phyloP scores from a whole-genome alignment of 148 eudicot species.

The Oxyria digyna region DNA sequence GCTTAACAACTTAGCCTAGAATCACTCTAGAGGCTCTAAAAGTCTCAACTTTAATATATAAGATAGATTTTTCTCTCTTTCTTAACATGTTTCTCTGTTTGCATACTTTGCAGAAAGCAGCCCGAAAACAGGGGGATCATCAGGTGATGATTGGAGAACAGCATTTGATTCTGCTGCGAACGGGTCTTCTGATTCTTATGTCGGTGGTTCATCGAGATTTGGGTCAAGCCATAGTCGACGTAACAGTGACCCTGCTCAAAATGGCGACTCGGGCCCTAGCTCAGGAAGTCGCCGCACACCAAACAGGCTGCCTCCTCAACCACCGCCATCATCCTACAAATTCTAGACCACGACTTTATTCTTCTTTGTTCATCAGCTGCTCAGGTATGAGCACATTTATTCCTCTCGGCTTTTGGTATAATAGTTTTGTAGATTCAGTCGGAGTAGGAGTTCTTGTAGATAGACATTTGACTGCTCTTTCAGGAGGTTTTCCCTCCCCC shows the following conservation, averaged over 20 bases:
- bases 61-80: neutral
- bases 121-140: slow-evolving; percentile 55
- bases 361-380: slow-evolving; percentile 36
- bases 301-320: slow-evolving; percentile 85
- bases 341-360: slow-evolving; percentile 31
- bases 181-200: slow-evolving; percentile 39
- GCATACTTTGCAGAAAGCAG: slow-evolving; percentile 55
- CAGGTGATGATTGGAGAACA: slow-evolving; percentile 90
- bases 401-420: slow-evolving; percentile 24
- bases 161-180: slow-evolving; percentile 95
- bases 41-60: too few relatives aligned
- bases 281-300: slow-evolving; percentile 85
- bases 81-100: neutral
- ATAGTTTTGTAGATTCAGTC: slow-evolving; percentile 36
- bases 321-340: slow-evolving; percentile 60
- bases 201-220: slow-evolving; percentile 21
- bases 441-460: slow-evolving; percentile 45
- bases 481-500: neutral
- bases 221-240: slow-evolving; percentile 66
- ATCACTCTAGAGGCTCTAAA: too few relatives aligned
- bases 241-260: slow-evolving; percentile 57
- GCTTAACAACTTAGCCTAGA: too few relatives aligned
- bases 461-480: slow-evolving; percentile 22
- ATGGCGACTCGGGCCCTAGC: slow-evolving; percentile 51
- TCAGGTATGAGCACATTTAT: slow-evolving; percentile 28